These are phyloP conservation scores for Cenococcum geophilum DNA, from an alignment of 495 filamentous ascomycete genomes.

Conservation along the genomic window DNA sequence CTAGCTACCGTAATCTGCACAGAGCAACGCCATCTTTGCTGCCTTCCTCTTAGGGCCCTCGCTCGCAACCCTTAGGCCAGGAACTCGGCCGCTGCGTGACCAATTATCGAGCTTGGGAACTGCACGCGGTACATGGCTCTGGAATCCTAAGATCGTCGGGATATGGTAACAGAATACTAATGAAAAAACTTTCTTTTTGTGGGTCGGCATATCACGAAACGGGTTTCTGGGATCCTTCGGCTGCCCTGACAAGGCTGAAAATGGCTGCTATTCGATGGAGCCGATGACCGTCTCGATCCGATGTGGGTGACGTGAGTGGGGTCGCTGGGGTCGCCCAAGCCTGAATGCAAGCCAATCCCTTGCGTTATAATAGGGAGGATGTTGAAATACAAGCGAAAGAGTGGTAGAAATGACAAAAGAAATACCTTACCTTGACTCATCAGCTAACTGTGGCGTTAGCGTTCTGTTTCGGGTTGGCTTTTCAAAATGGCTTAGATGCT, in stretches of 20 bases:
- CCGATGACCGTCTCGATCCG: neutral
- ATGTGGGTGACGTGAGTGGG: neutral
- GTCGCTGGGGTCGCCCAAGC: neutral
- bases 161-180: neutral
- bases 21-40: neutral
- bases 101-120: neutral
- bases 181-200: neutral
- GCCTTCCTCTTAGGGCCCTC: neutral
- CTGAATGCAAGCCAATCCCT: neutral
- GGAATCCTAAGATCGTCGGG: neutral
- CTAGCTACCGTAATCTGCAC: neutral
- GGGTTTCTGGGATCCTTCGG: neutral
- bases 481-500: too few species aligned
- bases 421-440: neutral
- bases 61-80: neutral
- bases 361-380: conserved; percentile 12
- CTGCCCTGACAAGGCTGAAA: neutral
- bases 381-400: conserved; percentile 9
- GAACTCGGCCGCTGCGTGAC: neutral
- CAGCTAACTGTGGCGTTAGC: neutral
- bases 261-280: neutral
- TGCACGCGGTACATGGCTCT: neutral
- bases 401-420: conserved; percentile 1
- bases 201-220: neutral
- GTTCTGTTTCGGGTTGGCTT: neutral